These are phyloP conservation scores for Penicillium bialowiezense DNA, from an alignment of 495 filamentous ascomycete genomes.

Conservation along the genomic window DNA sequence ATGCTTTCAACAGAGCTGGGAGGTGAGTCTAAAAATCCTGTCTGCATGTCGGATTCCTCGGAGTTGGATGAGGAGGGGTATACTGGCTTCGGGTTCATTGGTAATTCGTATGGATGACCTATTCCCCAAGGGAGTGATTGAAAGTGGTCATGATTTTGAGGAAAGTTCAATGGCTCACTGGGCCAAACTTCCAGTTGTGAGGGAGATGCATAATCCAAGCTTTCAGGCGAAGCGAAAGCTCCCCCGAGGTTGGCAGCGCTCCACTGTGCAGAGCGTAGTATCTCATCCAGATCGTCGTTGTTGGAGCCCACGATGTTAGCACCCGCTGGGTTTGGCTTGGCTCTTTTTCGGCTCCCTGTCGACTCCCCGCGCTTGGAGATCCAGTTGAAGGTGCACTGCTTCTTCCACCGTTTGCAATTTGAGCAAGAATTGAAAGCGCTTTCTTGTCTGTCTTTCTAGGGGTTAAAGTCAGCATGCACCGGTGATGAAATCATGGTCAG, in stretches of 20 bases:
- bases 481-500: not conserved
- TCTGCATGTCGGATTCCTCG: not conserved
- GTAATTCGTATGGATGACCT: not conserved
- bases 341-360: constrained; percentile 2
- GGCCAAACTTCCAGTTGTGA: not conserved
- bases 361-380: constrained; percentile 10
- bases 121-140: not conserved
- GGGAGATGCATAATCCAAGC: not conserved
- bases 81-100: not conserved
- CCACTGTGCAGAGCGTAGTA: constrained; percentile 5
- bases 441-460: constrained; percentile 9
- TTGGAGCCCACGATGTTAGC: not conserved
- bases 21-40: not conserved
- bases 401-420: constrained; percentile 26
- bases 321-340: not conserved
- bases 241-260: not conserved
- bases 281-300: not conserved
- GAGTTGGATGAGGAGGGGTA: not conserved
- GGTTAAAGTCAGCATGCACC: constrained; percentile 2
- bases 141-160: not conserved
- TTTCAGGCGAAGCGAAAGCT: not conserved
- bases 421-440: constrained; percentile 20
- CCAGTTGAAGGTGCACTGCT: constrained; percentile 33
- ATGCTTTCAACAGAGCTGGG: not conserved
- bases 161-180: not conserved